phyloP scores from a whole-genome alignment of 1,284 basidiomycete species.

The Cutaneotrichosporon curvatum region DNA sequence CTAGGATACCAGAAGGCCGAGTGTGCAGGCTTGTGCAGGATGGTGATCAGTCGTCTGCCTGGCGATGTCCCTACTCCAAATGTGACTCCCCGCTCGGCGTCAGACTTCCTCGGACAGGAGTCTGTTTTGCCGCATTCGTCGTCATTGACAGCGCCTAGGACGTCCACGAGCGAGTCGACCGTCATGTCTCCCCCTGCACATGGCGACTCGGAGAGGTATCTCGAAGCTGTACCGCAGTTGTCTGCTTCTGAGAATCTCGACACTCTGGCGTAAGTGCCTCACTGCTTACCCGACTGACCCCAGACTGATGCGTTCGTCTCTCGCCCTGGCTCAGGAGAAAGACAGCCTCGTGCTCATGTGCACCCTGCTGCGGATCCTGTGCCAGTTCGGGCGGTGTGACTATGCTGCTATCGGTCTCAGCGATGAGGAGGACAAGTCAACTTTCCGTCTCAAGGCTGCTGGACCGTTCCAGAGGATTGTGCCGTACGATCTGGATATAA shows the following conservation, averaged over 20 bases:
- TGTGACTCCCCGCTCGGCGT: no score
- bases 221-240: no score
- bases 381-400: slow-evolving; percentile 33
- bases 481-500: slow-evolving; percentile 25
- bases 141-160: no score
- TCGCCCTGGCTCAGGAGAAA: slow-evolving; percentile 32
- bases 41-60: no score
- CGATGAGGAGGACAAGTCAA: slow-evolving; percentile 20
- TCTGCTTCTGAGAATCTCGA: slow-evolving; percentile 15
- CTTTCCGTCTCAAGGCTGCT: slow-evolving; percentile 26
- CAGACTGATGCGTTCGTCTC: slow-evolving; percentile 33
- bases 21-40: slow-evolving; percentile 16
- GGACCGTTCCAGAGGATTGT: slow-evolving; percentile 28
- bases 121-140: no score
- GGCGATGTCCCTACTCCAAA: no score
- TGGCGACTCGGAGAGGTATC: no score
- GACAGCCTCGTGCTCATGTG: slow-evolving; percentile 30
- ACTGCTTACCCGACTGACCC: not conserved
- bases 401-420: slow-evolving; percentile 34
- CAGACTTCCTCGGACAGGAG: no score
- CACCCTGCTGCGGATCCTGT: slow-evolving; percentile 29
- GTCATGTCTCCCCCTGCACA: no score
- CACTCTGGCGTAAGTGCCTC: slow-evolving; percentile 9
- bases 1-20: slow-evolving; percentile 7
- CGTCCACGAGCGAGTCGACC: no score